Evolutionary conservation across 768 basidiomycete species (phyloP).

Genomic region (Suillus tomentosus): DNA sequence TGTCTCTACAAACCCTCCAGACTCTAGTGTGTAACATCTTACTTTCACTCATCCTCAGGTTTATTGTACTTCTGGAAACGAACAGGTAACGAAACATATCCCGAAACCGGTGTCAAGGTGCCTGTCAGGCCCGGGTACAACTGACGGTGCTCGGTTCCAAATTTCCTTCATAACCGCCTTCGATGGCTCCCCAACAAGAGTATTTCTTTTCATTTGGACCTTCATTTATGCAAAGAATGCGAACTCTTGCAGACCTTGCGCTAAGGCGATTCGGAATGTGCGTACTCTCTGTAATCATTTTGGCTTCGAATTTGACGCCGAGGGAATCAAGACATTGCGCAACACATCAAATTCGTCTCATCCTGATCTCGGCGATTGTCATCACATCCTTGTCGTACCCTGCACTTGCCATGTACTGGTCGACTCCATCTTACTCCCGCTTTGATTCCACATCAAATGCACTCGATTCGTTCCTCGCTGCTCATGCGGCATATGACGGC

Average conservation of each 20-base stretch:
- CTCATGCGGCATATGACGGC: slow-evolving; percentile 52
- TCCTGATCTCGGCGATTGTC: slow-evolving; percentile 84
- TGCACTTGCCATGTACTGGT: slow-evolving; percentile 82
- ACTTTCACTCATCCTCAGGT: neutral
- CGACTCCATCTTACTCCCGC: slow-evolving; percentile 63
- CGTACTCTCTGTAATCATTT: slow-evolving; percentile 34
- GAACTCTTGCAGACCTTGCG: slow-evolving; percentile 46
- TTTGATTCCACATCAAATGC: slow-evolving; percentile 56
- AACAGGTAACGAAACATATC: neutral
- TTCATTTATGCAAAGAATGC: slow-evolving; percentile 34
- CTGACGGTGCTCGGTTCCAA: slow-evolving; percentile 9
- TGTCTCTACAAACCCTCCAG: neutral
- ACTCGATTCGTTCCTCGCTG: slow-evolving; percentile 62
- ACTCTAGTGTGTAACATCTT: too few species aligned
- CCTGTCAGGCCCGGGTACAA: neutral
- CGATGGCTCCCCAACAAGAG: slow-evolving; percentile 27
- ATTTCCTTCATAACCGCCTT: slow-evolving; percentile 3
- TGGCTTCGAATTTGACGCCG: slow-evolving; percentile 14
- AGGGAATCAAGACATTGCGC: slow-evolving; percentile 69
- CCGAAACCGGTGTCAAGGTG: neutral
- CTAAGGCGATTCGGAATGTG: slow-evolving; percentile 82
- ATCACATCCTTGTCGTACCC: slow-evolving; percentile 90
- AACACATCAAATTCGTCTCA: slow-evolving; percentile 86
- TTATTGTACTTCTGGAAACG: neutral
- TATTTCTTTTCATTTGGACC: slow-evolving; percentile 21